These are phyloP conservation scores for Oemleria cerasiformis DNA, from an alignment of 306 rosid species.

Conservation along the genomic window DNA sequence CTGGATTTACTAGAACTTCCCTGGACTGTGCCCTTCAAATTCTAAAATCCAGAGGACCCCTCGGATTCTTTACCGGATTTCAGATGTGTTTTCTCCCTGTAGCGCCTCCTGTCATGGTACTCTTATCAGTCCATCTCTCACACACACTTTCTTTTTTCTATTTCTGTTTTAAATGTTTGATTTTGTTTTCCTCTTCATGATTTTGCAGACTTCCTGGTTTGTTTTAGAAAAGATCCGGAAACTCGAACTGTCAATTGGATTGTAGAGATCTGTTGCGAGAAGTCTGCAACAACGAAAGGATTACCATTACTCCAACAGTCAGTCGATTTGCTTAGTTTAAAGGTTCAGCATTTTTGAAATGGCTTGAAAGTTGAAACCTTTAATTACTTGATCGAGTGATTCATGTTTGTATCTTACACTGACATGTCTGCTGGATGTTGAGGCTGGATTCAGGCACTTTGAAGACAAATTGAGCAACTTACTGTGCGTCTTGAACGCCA, in stretches of 20 bases:
- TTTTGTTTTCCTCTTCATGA: neutral
- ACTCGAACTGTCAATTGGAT: neutral
- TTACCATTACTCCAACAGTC: too few relatives aligned
- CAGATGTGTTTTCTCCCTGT: conserved; percentile 57
- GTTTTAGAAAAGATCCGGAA: conserved; percentile 11
- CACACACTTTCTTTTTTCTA: neutral
- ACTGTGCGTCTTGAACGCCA: too few relatives aligned
- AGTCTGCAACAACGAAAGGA: neutral
- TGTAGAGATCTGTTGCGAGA: neutral
- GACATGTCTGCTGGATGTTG: too few relatives aligned
- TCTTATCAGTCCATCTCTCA: conserved; percentile 1
- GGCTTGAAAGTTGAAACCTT: too few relatives aligned
- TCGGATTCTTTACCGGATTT: conserved; percentile 60
- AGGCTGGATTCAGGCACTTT: too few relatives aligned
- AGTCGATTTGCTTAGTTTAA: too few relatives aligned
- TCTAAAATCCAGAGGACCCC: conserved; percentile 56
- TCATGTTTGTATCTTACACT: too few relatives aligned
- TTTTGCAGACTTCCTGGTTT: conserved; percentile 13
- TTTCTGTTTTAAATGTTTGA: neutral
- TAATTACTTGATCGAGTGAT: too few relatives aligned
- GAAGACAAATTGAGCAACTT: too few relatives aligned
- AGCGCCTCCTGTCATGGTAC: conserved; percentile 68
- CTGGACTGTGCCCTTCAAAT: conserved; percentile 58
- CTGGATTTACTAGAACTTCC: conserved; percentile 46
- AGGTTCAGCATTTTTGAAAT: too few relatives aligned